Evolutionary conservation across 1,139 yeast genomes (phyloP), one percentile per base, ranked within the genome.

Genomic region (Magnusiomyces clavatus): DNA sequence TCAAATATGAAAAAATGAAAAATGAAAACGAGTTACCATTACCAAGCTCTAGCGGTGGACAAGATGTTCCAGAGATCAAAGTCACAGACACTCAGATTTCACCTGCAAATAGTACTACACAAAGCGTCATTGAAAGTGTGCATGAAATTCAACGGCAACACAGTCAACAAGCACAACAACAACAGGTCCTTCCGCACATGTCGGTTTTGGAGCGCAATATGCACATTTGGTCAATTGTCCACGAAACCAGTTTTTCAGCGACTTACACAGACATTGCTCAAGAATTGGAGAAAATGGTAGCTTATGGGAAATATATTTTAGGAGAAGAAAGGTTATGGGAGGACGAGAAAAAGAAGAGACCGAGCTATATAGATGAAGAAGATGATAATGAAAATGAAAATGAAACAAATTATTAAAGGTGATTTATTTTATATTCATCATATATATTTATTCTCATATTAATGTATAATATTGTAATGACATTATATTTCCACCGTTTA

Each of bases 211-310:
- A 61, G 38, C 60, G 64, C 31, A 65, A 67, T 54, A 65, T 65
- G 53, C 56, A 65, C 8, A 69, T 71, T 52, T 76, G 80, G 80
- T 69, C 72, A 6, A 72, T 72, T 50, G 72, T 76, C 24, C 79
- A 76, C 56, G 77, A 76, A 20, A 69, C 75, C 61, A 77, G 78
- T 1, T 75, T 75, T 60, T 70, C 78, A 1, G 67, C 74, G 49
- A 75, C 79, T 0, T 74, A 74, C 56, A 75, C 78, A 0, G 71
- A 71, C 40, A 72, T 75, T 17, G 69, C 77, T 0, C 72, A 70
- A 51, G 76, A 72, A 42, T 57, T 75, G 48, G 75, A 75, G 49
- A 65, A 64, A 48, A 59, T 76, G 16, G 64, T 72, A 12, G 62
- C 63, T 2, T 61, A 67, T 38, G 63, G 76, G 24, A 75, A 73